A percentile compares a stretch with the other conserved stretches of the same genome.
Conservation (phyloP, 768 basidiomycete species). For the Lactarius pseudohatsudake region DNA sequence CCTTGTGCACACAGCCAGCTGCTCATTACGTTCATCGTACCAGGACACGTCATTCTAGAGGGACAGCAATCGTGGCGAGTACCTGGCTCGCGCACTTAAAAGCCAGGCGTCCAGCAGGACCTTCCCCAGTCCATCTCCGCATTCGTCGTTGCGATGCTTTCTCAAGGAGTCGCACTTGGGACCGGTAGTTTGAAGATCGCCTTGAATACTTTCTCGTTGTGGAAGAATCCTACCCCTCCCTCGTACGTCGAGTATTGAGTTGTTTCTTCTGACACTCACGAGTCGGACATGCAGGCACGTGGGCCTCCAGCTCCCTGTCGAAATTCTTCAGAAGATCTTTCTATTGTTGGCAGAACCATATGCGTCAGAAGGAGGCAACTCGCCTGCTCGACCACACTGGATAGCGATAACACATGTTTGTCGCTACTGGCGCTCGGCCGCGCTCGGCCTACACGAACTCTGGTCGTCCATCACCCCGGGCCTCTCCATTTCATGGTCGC, state of each 20-base stretch:
- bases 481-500: slow-evolving; percentile 21
- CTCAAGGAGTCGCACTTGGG: not conserved
- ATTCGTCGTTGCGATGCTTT: not conserved
- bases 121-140: not conserved
- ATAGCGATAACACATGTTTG: slow-evolving; percentile 20
- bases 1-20: not conserved
- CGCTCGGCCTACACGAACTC: slow-evolving; percentile 23
- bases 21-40: not conserved
- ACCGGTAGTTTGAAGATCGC: not conserved
- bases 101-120: not conserved
- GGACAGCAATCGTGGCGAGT: not conserved
- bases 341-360: not conserved
- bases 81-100: not conserved
- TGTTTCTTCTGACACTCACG: not conserved
- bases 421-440: slow-evolving; percentile 22
- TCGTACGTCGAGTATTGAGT: not conserved
- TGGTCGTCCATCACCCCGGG: slow-evolving; percentile 22
- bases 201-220: not conserved
- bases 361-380: not conserved
- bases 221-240: not conserved
- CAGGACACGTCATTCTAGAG: not conserved
- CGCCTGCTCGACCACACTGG: slow-evolving; percentile 12
- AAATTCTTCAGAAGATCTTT: not conserved
- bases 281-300: not conserved
- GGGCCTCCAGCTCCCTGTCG: not conserved